phyloP scores from a whole-genome alignment of 352 stramenopile genomes.

The Blastocystis hominis region DNA sequence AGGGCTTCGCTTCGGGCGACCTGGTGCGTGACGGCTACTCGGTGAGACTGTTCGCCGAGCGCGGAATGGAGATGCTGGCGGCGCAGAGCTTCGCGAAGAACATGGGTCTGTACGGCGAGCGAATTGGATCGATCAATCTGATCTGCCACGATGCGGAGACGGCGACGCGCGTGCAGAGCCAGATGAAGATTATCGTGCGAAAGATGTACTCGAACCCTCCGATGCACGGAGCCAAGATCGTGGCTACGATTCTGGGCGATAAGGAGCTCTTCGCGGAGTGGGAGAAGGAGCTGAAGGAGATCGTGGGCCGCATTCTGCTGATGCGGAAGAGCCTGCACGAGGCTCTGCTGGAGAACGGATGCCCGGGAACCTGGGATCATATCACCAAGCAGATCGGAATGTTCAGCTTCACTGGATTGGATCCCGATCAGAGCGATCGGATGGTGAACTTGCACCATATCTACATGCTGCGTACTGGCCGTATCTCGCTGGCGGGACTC shows the following conservation, averaged over 20 bases:
- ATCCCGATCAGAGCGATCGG: slow-evolving; percentile 81
- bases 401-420: slow-evolving; percentile 84
- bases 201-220: slow-evolving; percentile 85
- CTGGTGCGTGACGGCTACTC: slow-evolving; percentile 70
- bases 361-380: slow-evolving; percentile 82
- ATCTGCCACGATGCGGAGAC: slow-evolving; percentile 72
- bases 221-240: slow-evolving; percentile 79
- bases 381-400: slow-evolving; percentile 94
- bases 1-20: slow-evolving; percentile 81
- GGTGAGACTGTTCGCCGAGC: slow-evolving; percentile 58
- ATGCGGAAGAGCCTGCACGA: slow-evolving; percentile 66
- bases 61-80: slow-evolving; percentile 75
- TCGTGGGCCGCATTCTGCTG: slow-evolving; percentile 60
- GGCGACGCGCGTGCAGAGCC: slow-evolving; percentile 70
- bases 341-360: slow-evolving; percentile 76
- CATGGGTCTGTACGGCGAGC: slow-evolving; percentile 84
- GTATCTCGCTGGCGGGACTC: slow-evolving; percentile 89
- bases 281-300: slow-evolving; percentile 62
- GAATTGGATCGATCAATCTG: slow-evolving; percentile 77
- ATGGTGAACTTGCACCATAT: slow-evolving; percentile 91
- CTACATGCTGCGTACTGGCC: slow-evolving; percentile 92
- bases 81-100: slow-evolving; percentile 84
- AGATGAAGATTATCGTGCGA: slow-evolving; percentile 81
- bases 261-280: slow-evolving; percentile 75
- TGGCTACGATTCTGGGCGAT: slow-evolving; percentile 78